These are phyloP conservation scores for Fusarium sp. DNA, from an alignment of 2,329 filamentous ascomycete genomes.

Conservation along the genomic window DNA sequence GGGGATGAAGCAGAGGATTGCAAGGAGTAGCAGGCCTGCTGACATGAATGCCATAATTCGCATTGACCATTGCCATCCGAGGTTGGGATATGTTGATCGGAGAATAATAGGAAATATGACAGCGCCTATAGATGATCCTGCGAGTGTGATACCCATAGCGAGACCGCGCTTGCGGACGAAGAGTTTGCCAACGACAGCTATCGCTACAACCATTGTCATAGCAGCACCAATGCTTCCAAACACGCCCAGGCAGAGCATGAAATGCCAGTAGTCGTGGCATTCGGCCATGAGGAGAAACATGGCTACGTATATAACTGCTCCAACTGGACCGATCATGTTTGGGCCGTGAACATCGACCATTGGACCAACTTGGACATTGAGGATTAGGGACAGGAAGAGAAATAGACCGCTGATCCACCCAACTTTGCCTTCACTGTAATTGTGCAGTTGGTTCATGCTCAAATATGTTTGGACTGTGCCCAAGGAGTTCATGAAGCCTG, in stretches of 20 bases:
- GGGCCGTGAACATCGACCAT: slow-evolving; percentile 63
- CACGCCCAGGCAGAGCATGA: slow-evolving; percentile 58
- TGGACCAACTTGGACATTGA: slow-evolving; percentile 62
- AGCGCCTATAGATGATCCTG: slow-evolving; percentile 47
- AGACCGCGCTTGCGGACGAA: slow-evolving; percentile 44
- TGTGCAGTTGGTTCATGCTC: slow-evolving; percentile 57
- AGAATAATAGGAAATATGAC: slow-evolving; percentile 53
- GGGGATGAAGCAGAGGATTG: slow-evolving; percentile 53
- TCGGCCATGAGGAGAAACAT: slow-evolving; percentile 61
- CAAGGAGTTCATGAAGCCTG: slow-evolving; percentile 61
- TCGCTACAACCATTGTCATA: slow-evolving; percentile 52
- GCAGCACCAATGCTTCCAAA: slow-evolving; percentile 58
- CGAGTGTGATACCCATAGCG: slow-evolving; percentile 45
- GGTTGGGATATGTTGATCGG: slow-evolving; percentile 43
- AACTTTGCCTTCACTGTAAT: slow-evolving; percentile 58
- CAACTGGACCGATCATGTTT: slow-evolving; percentile 53
- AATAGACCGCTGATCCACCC: slow-evolving; percentile 64
- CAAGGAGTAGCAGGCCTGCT: slow-evolving; percentile 44
- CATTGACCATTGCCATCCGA: slow-evolving; percentile 54
- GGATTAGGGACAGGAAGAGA: slow-evolving; percentile 58
- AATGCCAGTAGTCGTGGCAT: slow-evolving; percentile 62
- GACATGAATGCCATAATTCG: slow-evolving; percentile 49
- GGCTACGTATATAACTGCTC: slow-evolving; percentile 52
- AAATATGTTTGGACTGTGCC: slow-evolving; percentile 63
- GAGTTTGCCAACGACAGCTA: slow-evolving; percentile 50